These are phyloP conservation scores for Actinomortierella ambigua DNA, from an alignment of 371 early-diverging fungal genomes.

Conservation along the genomic window DNA sequence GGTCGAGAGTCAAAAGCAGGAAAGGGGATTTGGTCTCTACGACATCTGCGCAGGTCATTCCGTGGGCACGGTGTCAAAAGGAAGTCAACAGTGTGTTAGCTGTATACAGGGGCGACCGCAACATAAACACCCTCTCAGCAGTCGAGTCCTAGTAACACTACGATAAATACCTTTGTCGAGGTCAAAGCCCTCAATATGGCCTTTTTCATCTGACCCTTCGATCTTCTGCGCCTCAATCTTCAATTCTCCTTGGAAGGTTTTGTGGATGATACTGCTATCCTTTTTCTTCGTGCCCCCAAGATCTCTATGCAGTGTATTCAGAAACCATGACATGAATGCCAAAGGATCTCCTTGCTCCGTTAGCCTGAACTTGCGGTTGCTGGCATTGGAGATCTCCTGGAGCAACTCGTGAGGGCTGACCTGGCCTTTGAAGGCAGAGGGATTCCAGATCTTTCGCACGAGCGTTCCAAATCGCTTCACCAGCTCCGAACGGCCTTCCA, in stretches of 20 bases:
- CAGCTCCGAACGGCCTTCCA: conserved; percentile 59
- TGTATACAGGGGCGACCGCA: no score
- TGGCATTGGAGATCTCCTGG: conserved; percentile 90
- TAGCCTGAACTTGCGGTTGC: conserved; percentile 80
- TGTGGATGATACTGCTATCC: conserved; percentile 76
- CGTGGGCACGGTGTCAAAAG: no score
- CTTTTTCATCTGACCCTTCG: conserved; percentile 47
- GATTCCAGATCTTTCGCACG: conserved; percentile 94
- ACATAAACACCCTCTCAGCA: no score
- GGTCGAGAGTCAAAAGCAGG: conserved; percentile 86
- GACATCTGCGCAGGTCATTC: conserved; percentile 48
- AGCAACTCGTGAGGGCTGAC: conserved; percentile 96
- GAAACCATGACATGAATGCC: conserved; percentile 93
- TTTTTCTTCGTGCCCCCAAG: conserved; percentile 80
- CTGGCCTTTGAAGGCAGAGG: conserved; percentile 93
- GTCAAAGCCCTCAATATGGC: conserved; percentile 16
- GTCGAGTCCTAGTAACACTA: no score
- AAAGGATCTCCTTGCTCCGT: conserved; percentile 88
- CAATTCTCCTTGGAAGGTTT: conserved; percentile 88
- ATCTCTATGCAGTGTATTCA: conserved; percentile 88
- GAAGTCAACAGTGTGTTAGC: no score
- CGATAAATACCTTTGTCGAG: conserved; percentile 26
- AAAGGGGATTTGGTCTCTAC: conserved; percentile 68
- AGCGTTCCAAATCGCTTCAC: conserved; percentile 82
- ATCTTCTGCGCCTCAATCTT: conserved; percentile 70